Base-by-base conservation (phyloP, 257 asterid species). In the Nemophila menziesii region DNA sequence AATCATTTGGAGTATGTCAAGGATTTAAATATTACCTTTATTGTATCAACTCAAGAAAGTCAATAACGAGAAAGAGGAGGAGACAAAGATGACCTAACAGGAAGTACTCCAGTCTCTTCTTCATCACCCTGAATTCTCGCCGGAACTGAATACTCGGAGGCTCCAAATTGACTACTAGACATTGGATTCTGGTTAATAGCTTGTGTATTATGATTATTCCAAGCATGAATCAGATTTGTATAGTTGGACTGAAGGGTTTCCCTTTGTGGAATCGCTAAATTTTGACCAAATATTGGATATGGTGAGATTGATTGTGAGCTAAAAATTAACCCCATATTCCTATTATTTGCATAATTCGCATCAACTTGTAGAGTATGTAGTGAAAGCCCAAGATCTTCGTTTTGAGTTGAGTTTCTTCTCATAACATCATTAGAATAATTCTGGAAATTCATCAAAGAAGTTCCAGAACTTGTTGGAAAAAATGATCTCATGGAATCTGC, bases 181-280 rank as follows among this genome's bases (percentile, higher is more conserved):
- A 64, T 58, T 14, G 64, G 46, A 51, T 68, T 29, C 22, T 57
- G 68, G 24, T 33, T 9, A 38, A 20, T 21, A 13, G 61, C 41
- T n/a, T 37, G 48, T 12, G 40, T 21, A 53, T 39, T 16, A 8
- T 44, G 60, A 4, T 64, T 63, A 40, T 59, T 63, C 77, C 72
- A 66, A 33, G 66, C 50, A 43, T 51, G 58, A 15, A 14, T 17
- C 6, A 48, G 29, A 23, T 48, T 43, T 18, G 22, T 36, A 47
- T 49, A 54, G 47, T 60, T 76, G 71, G 78, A 71, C 65, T 65
- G 77, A 62, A 68, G 72, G 63, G 67, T 50, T 48, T 55, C 80
- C 70, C 74, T 49, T 10, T 57, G 61, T 4, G 68, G 13, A 52
- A 67, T 55, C 16, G 58, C 42, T 20, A 52, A 22, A 23, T 33